Conservation (phyloP, 2,329 filamentous ascomycete genomes). For the Phyllosticta ampelicida region DNA sequence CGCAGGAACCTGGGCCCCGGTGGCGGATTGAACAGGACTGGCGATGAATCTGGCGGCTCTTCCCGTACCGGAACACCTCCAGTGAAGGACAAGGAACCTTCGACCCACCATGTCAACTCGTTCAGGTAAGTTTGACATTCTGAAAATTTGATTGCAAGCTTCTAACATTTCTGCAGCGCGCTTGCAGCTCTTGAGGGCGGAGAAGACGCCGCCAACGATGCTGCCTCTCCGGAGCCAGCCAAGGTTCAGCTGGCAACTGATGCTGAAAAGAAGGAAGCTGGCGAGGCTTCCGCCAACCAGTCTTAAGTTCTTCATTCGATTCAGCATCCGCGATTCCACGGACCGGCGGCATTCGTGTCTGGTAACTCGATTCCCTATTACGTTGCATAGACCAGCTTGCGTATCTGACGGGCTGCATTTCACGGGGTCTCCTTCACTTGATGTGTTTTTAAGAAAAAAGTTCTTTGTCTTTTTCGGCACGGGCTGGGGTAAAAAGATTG, state of each 20-base stretch:
- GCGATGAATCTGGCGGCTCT: conserved; percentile 76
- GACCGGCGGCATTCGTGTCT: not conserved
- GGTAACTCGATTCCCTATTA: not conserved
- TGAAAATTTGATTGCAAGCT: not conserved
- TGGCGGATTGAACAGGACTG: conserved; percentile 54
- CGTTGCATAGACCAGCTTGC: conserved; percentile 20
- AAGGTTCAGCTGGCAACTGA: conserved; percentile 18
- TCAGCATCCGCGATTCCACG: conserved; percentile 3
- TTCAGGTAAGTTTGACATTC: conserved; percentile 62
- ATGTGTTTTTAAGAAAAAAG: conserved; percentile 10
- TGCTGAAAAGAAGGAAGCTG: conserved; percentile 13
- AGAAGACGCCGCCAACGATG: conserved; percentile 44
- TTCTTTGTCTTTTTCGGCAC: not conserved
- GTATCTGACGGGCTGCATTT: conserved; percentile 17
- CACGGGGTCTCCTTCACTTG: conserved; percentile 7
- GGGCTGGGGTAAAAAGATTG: not conserved
- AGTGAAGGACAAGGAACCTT: conserved; percentile 47
- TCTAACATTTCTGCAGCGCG: conserved; percentile 32
- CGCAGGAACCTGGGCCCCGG: conserved; percentile 64
- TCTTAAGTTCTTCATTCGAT: conserved; percentile 16
- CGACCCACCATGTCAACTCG: conserved; percentile 66
- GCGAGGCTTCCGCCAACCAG: conserved; percentile 24
- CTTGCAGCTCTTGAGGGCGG: conserved; percentile 39
- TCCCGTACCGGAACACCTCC: conserved; percentile 86
- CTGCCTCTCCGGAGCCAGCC: conserved; percentile 14